Percentiles rank a stretch among this genome's conserved stretches.
Evolutionary conservation across 257 asterid species (phyloP).

Genomic region (Solanum bulbocastanum): DNA sequence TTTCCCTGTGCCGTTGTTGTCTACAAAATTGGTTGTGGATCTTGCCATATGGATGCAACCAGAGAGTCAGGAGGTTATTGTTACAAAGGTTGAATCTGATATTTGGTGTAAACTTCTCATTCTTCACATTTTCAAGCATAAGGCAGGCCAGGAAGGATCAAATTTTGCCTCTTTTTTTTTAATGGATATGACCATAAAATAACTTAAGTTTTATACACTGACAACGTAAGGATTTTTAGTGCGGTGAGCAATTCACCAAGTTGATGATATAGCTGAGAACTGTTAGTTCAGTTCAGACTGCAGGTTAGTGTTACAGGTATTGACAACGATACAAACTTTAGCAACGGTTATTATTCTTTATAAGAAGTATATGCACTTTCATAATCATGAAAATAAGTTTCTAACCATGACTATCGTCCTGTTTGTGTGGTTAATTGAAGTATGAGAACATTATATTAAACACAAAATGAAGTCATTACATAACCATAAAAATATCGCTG

Average conservation of each 20-base stretch:
- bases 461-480: not conserved
- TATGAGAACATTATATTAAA: not conserved
- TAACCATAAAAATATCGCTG: not conserved
- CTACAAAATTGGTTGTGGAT: not conserved
- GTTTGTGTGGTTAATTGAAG: not conserved
- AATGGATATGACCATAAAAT: not conserved
- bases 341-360: not conserved
- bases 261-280: not conserved
- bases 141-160: not conserved
- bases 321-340: not conserved
- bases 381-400: not conserved
- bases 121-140: not conserved
- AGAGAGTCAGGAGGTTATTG: not conserved
- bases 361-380: not conserved
- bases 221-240: not conserved
- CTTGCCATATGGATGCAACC: not conserved
- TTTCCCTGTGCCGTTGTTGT: not conserved
- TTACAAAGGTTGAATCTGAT: not conserved
- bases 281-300: not conserved
- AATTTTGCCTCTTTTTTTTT: not conserved
- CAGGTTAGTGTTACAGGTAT: not conserved
- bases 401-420: not conserved
- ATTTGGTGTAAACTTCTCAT: not conserved
- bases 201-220: not conserved
- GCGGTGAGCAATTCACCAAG: not conserved